These are phyloP conservation scores for Hypoxylon sp. DNA, from an alignment of 2,329 filamentous ascomycete genomes.

Conservation along the genomic window DNA sequence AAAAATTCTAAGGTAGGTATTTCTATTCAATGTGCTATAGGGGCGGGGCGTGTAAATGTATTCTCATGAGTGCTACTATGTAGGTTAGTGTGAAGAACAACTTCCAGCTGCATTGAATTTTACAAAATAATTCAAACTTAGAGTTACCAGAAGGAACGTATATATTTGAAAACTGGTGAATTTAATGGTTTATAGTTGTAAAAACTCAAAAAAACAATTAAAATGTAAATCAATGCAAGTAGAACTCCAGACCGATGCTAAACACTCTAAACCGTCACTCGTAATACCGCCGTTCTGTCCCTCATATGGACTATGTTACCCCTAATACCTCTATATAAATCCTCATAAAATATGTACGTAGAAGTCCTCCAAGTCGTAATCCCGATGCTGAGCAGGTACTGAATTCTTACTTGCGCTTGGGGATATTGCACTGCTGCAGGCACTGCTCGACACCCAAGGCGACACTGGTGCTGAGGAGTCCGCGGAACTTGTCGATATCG, in stretches of 20 bases:
- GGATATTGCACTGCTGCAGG: conserved; percentile 62
- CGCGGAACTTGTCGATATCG: conserved; percentile 59
- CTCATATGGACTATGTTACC: background rate
- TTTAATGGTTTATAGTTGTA: conserved; percentile 4
- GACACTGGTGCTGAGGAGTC: conserved; percentile 63
- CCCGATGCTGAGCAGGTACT: background rate
- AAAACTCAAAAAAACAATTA: conserved; percentile 1
- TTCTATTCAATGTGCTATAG: background rate
- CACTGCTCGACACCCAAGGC: conserved; percentile 69
- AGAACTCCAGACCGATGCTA: conserved; percentile 31
- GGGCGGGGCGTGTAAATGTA: background rate
- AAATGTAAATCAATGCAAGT: conserved; percentile 20
- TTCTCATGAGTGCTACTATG: background rate
- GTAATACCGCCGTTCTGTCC: background rate
- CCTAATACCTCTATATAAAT: background rate
- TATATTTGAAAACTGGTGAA: conserved; percentile 54
- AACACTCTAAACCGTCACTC: conserved; percentile 12
- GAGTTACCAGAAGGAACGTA: conserved; percentile 9
- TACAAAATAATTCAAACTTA: conserved; percentile 1
- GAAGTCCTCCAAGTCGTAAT: background rate
- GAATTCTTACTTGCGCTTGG: conserved; percentile 44
- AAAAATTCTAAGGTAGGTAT: background rate
- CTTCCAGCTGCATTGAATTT: too few relatives aligned
- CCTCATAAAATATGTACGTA: background rate
- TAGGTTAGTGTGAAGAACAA: background rate